Conservation (phyloP, 169 alveolate species). For the Cardiosporidium cionae region DNA sequence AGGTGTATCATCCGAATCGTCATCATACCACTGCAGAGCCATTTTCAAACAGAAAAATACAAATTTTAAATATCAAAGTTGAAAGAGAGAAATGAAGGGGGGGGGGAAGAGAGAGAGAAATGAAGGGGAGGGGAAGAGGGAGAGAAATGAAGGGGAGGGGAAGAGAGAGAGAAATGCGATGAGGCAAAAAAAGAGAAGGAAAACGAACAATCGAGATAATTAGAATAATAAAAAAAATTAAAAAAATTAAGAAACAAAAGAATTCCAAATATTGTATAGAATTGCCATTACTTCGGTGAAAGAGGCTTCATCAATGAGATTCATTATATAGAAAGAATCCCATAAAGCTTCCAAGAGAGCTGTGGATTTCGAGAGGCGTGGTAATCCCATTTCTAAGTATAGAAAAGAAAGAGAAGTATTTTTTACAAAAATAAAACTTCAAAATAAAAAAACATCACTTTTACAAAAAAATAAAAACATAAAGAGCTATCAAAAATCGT, state of each 20-base stretch:
- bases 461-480: no score
- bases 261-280: background rate
- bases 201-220: background rate
- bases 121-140: background rate
- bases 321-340: slow-evolving; percentile 3
- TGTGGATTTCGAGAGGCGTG: background rate
- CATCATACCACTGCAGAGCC: slow-evolving; percentile 12
- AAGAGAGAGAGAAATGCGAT: background rate
- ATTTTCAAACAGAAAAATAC: background rate
- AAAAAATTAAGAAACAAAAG: background rate
- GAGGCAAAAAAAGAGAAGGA: background rate
- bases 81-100: background rate
- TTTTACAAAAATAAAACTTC: no score
- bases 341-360: slow-evolving; percentile 10
- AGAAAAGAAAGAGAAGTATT: no score
- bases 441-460: no score
- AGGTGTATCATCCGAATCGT: slow-evolving; percentile 5
- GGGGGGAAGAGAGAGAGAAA: background rate
- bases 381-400: no score
- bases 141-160: no score
- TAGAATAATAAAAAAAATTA: background rate
- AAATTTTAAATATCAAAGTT: background rate
- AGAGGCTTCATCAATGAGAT: background rate
- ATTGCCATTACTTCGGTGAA: background rate
- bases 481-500: no score